Evolutionary conservation across 306 rosid genomes (phyloP), one percentile per base, ranked within the genome.

Genomic region (Cercis canadensis): DNA sequence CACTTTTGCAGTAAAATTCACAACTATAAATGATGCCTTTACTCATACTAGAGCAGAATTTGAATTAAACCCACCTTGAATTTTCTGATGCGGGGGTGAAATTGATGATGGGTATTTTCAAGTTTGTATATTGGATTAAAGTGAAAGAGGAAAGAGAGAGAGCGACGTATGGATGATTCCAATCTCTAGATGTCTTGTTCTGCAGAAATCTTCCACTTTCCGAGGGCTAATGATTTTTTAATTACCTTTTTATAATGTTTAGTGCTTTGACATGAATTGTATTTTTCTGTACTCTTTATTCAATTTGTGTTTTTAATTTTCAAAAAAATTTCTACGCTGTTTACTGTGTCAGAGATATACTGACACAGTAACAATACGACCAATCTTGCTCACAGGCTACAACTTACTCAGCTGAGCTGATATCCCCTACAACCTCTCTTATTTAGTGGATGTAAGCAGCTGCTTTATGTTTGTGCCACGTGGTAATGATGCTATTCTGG

Each of bases 131-230:
- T 65, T 57, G 71, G 80, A 75, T 53, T 71, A 36, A 75, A 82
- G 80, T 21, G 75, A 61, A 39, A 19, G 17, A 58, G 68, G 31
- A 15, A 13, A 16, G 59, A 55, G 57, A 55, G 58, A 33, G 75
- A 71, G 43, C 18, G 52, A 13, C 56, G 24, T 41, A 33, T 60
- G 79, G 88, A 75, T 62, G 72, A 65, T 83, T 78, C 89, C 86
- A 85, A 83, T 83, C 84, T 85, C 87, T 44, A 75, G 81, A 84
- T 56, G 83, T 78, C 87, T 78, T 83, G 84, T 80, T 75, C 71
- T 61, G 83, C 63, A 40, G 73, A 84, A 76, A 65, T 64, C 74
- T 67, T 86, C 87, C 88, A 65, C 84, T 81, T 72, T 72, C 83
- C 83, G 57, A 85, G 18, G 83, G 71, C 54, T 44, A 62, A 74